Conservation (phyloP, 2,329 filamentous ascomycete species). For the Myrmaecium sp. region DNA sequence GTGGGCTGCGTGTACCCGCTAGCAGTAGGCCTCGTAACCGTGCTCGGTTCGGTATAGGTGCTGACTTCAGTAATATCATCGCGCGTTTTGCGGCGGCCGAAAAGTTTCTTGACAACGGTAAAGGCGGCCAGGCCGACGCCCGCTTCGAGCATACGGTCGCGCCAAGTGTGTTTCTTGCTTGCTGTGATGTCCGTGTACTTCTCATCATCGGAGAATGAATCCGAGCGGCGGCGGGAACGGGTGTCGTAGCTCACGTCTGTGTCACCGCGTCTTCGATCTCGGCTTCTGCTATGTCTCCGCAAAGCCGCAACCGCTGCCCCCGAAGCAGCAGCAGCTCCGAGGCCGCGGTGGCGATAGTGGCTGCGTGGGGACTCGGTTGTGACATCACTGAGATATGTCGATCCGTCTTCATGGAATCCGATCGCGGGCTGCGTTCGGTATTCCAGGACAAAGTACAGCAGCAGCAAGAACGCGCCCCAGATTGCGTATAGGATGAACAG, state of each 20-base stretch:
- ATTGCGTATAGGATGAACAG: constrained; percentile 77
- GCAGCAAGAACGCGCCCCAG: constrained; percentile 54
- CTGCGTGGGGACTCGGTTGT: constrained; percentile 28
- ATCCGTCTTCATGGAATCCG: constrained; percentile 38
- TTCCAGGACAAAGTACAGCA: constrained; percentile 65
- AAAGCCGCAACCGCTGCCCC: constrained; percentile 40
- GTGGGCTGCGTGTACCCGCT: constrained; percentile 31
- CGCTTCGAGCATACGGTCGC: constrained; percentile 27
- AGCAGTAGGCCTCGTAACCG: no score
- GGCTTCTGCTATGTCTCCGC: constrained; percentile 23
- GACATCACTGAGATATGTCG: constrained; percentile 39
- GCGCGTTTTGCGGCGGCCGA: constrained; percentile 31
- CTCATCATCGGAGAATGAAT: constrained; percentile 23
- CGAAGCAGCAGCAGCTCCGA: constrained; percentile 34
- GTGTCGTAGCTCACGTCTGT: background rate
- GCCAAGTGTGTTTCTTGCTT: constrained; percentile 23
- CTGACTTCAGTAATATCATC: constrained; percentile 36
- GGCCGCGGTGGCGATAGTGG: constrained; percentile 19
- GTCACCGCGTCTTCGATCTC: constrained; percentile 5
- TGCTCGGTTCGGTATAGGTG: constrained; percentile 34
- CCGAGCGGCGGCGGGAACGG: constrained; percentile 8
- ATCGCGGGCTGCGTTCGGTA: constrained; percentile 45
- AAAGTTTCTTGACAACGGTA: constrained; percentile 37
- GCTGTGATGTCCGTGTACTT: constrained; percentile 19
- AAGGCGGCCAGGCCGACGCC: constrained; percentile 24